These are phyloP conservation scores for Baorangia bicolor DNA, from an alignment of 768 basidiomycete species.

Conservation along the genomic window DNA sequence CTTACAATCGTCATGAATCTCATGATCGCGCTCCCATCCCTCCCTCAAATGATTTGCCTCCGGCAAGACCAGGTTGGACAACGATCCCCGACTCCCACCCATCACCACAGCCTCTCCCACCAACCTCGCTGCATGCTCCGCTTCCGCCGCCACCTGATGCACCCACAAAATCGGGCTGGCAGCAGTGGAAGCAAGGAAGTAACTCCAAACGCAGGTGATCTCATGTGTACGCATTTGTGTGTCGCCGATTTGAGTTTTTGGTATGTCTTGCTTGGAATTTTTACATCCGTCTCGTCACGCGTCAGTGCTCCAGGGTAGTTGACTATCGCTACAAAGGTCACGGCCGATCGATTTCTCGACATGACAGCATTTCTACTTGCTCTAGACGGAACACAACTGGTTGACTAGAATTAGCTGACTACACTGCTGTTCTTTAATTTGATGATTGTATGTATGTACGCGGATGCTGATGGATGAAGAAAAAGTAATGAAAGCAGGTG, in stretches of 20 bases:
- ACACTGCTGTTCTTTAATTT: conserved; percentile 46
- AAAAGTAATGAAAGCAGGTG: conserved; percentile 26
- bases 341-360: conserved; percentile 1
- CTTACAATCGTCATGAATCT: conserved; percentile 8
- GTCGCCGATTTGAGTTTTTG: background rate
- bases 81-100: conserved; percentile 11
- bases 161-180: conserved; percentile 48
- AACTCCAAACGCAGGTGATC: conserved; percentile 21
- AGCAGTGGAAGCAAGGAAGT: conserved; percentile 43
- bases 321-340: conserved; percentile 15
- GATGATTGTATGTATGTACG: conserved; percentile 43
- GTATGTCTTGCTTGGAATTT: conserved; percentile 4
- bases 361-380: conserved; percentile 24
- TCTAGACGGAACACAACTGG: conserved; percentile 20
- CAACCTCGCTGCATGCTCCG: conserved; percentile 11
- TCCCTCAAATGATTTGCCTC: conserved; percentile 3
- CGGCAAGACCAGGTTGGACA: background rate
- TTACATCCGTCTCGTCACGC: background rate
- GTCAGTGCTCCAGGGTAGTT: background rate
- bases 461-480: conserved; percentile 29
- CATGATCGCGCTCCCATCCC: conserved; percentile 14
- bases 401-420: conserved; percentile 46
- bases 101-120: conserved; percentile 7
- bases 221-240: background rate
- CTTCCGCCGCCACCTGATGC: conserved; percentile 22